phyloP scores from a whole-genome alignment of 2,329 filamentous ascomycete species.

The Sclerotinia spermophila region DNA sequence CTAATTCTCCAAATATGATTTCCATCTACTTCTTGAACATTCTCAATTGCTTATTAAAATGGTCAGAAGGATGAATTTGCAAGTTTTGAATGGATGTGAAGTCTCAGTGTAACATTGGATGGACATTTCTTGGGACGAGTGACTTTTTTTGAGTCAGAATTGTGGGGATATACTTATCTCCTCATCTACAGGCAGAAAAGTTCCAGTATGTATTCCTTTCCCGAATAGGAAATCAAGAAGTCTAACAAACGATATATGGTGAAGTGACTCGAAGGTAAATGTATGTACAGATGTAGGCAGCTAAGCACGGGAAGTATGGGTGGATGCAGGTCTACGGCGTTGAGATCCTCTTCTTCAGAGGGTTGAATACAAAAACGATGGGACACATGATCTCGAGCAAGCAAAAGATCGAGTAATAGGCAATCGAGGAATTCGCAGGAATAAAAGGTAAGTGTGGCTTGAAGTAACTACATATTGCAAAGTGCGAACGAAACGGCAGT shows the following conservation, averaged over 20 bases:
- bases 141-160: slow-evolving; percentile 14
- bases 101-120: slow-evolving; percentile 12
- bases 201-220: slow-evolving; percentile 1
- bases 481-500: neutral
- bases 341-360: neutral
- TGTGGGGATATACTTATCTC: slow-evolving; percentile 11
- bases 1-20: neutral
- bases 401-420: neutral
- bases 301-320: slow-evolving; percentile 3
- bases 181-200: neutral
- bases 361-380: neutral
- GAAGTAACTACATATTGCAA: neutral
- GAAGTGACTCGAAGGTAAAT: neutral
- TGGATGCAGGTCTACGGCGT: slow-evolving; percentile 7
- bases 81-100: neutral
- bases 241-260: neutral
- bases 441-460: neutral
- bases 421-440: neutral
- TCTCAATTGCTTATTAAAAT: neutral
- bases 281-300: neutral
- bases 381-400: neutral
- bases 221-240: slow-evolving; percentile 3
- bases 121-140: slow-evolving; percentile 8
- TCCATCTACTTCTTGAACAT: neutral
- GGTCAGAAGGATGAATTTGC: slow-evolving; percentile 4